Evolutionary conservation across 2,329 filamentous ascomycete species (phyloP).

Genomic region (Emergomyces orientalis): DNA sequence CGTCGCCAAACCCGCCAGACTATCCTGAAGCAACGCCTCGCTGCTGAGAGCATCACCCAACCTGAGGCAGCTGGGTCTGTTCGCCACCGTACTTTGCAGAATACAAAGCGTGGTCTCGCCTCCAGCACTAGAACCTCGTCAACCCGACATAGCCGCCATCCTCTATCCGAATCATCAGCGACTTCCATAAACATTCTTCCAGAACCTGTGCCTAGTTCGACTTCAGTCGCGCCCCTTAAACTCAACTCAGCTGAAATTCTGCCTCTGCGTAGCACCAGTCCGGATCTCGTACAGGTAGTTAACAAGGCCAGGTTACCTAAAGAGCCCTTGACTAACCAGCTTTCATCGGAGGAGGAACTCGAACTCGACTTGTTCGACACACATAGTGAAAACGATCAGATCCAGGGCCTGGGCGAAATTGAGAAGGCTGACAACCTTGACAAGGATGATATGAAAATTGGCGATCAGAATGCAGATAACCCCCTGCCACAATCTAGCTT

Average conservation of each 20-base stretch:
- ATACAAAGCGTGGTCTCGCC: not conserved
- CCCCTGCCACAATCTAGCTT: no score
- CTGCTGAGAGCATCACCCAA: not conserved
- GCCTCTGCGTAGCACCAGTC: not conserved
- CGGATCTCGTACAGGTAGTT: not conserved
- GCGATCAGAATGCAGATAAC: no score
- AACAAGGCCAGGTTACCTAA: not conserved
- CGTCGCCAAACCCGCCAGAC: not conserved
- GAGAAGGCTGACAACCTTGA: not conserved
- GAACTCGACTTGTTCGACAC: not conserved
- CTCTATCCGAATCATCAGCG: slow-evolving; percentile 2
- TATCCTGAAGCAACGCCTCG: not conserved
- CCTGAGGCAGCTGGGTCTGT: not conserved
- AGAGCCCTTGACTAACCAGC: not conserved
- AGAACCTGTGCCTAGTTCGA: not conserved
- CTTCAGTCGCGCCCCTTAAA: not conserved
- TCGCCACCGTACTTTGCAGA: not conserved
- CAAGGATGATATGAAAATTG: not conserved
- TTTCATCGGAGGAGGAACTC: not conserved
- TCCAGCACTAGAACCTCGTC: not conserved
- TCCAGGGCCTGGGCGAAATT: not conserved
- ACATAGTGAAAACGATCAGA: not conserved
- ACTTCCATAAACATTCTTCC: slow-evolving; percentile 3
- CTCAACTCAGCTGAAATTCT: not conserved
- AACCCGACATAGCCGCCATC: not conserved